Evolutionary conservation across 2,329 filamentous ascomycete species (phyloP).

Genomic region (Colletotrichum sp.): DNA sequence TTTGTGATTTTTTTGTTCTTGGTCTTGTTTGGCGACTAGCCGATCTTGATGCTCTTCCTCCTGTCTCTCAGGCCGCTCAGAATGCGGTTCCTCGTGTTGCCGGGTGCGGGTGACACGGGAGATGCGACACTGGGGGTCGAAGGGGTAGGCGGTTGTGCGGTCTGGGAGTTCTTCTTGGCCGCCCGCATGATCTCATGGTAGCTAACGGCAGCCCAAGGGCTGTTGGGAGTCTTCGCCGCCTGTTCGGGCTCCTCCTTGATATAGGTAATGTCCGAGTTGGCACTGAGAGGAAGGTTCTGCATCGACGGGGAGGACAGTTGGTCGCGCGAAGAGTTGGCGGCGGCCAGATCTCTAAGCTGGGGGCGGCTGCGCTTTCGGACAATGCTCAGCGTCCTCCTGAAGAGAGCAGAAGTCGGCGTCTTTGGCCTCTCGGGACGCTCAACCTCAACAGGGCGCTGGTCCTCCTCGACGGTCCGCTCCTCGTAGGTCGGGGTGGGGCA

Average conservation of each 20-base stretch:
- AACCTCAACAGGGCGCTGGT: conserved; percentile 29
- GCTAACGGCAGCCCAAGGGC: conserved; percentile 38
- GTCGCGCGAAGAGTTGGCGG: conserved; percentile 39
- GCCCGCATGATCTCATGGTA: conserved; percentile 54
- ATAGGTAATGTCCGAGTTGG: conserved; percentile 38
- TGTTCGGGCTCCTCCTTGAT: conserved; percentile 30
- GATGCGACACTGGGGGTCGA: conserved; percentile 31
- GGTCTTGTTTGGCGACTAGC: conserved; percentile 1
- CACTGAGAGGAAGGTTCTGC: conserved; percentile 33
- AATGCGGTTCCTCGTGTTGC: conserved; percentile 33
- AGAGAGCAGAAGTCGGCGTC: conserved; percentile 48
- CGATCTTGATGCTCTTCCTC: conserved; percentile 44
- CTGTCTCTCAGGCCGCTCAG: conserved; percentile 39
- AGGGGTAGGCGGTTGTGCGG: conserved; percentile 21
- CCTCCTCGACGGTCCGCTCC: conserved; percentile 27
- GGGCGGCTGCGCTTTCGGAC: conserved; percentile 61
- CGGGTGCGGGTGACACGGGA: conserved; percentile 24
- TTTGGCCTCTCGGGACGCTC: conserved; percentile 42
- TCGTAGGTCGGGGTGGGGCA: conserved; percentile 46
- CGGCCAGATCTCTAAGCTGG: conserved; percentile 40
- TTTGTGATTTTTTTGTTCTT: neutral
- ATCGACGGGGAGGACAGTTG: conserved; percentile 28
- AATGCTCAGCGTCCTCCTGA: conserved; percentile 60
- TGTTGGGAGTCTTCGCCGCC: conserved; percentile 26
- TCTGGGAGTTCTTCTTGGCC: conserved; percentile 46